Evolutionary conservation across 129 eudicot species (phyloP), one percentile per base, ranked within the genome.

Genomic region (Tagetes patula): DNA sequence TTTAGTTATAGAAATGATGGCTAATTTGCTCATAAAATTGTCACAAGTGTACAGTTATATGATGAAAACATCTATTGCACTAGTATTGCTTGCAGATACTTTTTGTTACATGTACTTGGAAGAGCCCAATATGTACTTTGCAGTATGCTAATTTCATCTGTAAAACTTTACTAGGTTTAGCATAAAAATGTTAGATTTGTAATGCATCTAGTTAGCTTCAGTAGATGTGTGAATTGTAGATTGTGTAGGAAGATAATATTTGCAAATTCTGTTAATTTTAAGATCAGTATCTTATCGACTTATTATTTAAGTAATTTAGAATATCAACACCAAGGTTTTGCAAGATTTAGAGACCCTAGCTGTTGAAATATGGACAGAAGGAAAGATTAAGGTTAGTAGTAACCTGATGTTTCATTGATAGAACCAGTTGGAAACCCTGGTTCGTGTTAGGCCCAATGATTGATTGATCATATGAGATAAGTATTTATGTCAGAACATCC

Each of bases 371-470:
- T 43, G 45, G 46, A 45, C 32, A 48, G 31, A 56, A 56, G 54
- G 53, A 71, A 56, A 41, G 30, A 8, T 53, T 20, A 14, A 70
- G 47, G 27, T 27, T 71, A 55, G 66, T n/a, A 33, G 52, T 5
- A 71, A 40, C 56, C 12, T 41, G n/a, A 37, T 41, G 71, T 41
- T 67, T 31, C 10, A 27, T 4, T 30, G 39, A 38, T 43, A 43
- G 72, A 67, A 67, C 72, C 72, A 67, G 42, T 31, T 50, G 33
- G 65, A 69, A 49, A 27, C 62, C n/a, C 8, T 7, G 34, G 63
- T n/a, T 33, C 53, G 31, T 41, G 54, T 40, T 71, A 40, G 55
- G 75, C 20, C 31, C 54, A 30, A 33, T 55, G 75, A 71, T 60
- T 67, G 8, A 20, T 20, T 43, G 48, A 43, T 10, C 8, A 6